Evolutionary conservation across 768 basidiomycete genomes (phyloP).

Genomic region (Amanita rubescens): DNA sequence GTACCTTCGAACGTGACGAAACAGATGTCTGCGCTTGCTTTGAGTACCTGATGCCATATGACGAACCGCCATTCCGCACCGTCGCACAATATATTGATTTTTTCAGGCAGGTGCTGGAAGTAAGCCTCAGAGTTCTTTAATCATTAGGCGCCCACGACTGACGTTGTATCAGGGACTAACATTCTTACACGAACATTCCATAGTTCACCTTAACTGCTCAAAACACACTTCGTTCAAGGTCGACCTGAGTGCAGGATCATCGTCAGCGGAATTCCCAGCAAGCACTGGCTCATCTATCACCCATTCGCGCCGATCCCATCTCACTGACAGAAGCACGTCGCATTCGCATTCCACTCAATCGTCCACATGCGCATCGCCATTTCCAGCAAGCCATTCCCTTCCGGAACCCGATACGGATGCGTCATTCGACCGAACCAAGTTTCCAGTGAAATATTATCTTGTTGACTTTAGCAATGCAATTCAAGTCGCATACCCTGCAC

Average conservation of each 20-base stretch:
- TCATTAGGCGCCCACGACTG: not conserved
- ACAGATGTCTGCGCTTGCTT: slow-evolving; percentile 35
- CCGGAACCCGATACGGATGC: slow-evolving; percentile 6
- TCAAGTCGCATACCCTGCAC: slow-evolving; percentile 7
- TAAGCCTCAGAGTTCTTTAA: slow-evolving; percentile 14
- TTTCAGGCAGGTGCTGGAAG: slow-evolving; percentile 44
- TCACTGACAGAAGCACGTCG: not conserved
- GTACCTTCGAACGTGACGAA: slow-evolving; percentile 32
- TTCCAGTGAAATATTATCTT: slow-evolving; percentile 34
- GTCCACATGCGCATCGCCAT: not conserved
- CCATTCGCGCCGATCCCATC: not conserved
- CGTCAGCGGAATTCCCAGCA: not conserved
- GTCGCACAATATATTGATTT: slow-evolving; percentile 45
- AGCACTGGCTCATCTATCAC: slow-evolving; percentile 13
- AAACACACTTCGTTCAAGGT: slow-evolving; percentile 34
- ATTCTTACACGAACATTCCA: slow-evolving; percentile 40
- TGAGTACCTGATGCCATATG: slow-evolving; percentile 36
- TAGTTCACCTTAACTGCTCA: slow-evolving; percentile 29
- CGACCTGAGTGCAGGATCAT: slow-evolving; percentile 28
- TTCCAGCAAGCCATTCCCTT: not conserved
- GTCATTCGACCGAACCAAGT: slow-evolving; percentile 27
- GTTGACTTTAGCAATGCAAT: slow-evolving; percentile 20
- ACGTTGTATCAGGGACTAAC: slow-evolving; percentile 29
- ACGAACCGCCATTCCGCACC: slow-evolving; percentile 37
- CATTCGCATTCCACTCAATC: not conserved